Evolutionary conservation across 257 asterid genomes (phyloP), one percentile per base, ranked within the genome.

Genomic region (Asclepias syriaca): DNA sequence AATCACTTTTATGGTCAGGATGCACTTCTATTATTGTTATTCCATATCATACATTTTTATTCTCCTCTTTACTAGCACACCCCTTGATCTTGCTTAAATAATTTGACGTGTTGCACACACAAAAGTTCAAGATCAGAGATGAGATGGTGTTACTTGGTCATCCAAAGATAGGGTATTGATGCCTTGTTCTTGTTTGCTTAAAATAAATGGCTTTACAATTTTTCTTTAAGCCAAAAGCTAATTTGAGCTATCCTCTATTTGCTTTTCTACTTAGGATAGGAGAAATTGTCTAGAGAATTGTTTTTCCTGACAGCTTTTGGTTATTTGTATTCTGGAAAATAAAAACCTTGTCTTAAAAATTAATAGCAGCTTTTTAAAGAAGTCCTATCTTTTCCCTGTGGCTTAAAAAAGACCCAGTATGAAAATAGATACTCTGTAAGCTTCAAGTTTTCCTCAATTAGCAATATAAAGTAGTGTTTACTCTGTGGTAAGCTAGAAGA

Each of bases 401-500:
- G 19, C 55, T 50, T 5, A 50, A 50, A 50, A 15, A 15, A 50
- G 55, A 19, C 18, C 14, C n/a, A 49, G 16, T 11, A 49, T 34
- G 39, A 34, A 50, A 15, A 4, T 13, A 50, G n/a, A 50, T 11
- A 14, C 53, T 49, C 1, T 15, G 4, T 50, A 50, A 50, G 55
- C 55, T 15, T 50, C 55, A 50, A 15, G 6, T 50, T 48, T 48
- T 15, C n/a, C 55, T 50, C 19, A 50, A 50, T 50, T 12, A 4
- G n/a, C 18, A 50, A n/a, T 58, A 58, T 58, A 22, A 58, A 16
- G 65, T 22, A 58, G 8, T 58, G 63, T 29, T 57, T 32, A 22
- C 63, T 57, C 63, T 57, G 34, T 57, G n/a, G 46, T 9, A 69
- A 69, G 54, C 70, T 54, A 18, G 39, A 45, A 24, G 50, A 21